Conservation (phyloP, 345 rosid genomes). For the Pseudoturritis turrita region DNA sequence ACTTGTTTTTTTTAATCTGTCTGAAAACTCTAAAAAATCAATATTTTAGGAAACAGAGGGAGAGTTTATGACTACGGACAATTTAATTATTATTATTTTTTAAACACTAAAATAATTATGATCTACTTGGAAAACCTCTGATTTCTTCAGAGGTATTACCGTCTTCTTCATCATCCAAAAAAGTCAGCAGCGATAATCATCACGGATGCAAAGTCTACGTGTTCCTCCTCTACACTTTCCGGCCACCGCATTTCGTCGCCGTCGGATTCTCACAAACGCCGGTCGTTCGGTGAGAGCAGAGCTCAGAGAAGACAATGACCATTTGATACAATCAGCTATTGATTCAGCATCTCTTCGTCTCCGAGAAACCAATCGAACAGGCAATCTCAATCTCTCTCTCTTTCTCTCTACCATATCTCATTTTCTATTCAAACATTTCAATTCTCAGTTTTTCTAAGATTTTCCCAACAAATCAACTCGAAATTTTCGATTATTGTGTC, state of each 20-base stretch:
- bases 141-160: neutral
- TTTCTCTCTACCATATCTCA: neutral
- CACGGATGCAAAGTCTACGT: conserved; percentile 24
- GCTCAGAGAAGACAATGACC: conserved; percentile 45
- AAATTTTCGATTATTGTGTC: neutral
- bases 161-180: neutral
- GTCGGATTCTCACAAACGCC: neutral
- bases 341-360: conserved; percentile 71
- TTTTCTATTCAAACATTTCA: conserved; percentile 4
- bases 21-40: no score
- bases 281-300: conserved; percentile 33
- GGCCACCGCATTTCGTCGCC: conserved; percentile 11
- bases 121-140: no score
- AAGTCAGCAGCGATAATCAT: neutral
- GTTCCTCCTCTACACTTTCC: conserved; percentile 22
- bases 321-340: conserved; percentile 55
- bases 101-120: no score
- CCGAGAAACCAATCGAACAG: conserved; percentile 69
- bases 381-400: conserved; percentile 23
- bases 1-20: no score
- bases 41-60: no score
- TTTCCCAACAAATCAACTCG: neutral
- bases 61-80: no score
- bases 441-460: neutral
- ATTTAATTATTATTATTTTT: no score